phyloP scores from a whole-genome alignment of 2,329 filamentous ascomycete species.

The Penicillium sp. region DNA sequence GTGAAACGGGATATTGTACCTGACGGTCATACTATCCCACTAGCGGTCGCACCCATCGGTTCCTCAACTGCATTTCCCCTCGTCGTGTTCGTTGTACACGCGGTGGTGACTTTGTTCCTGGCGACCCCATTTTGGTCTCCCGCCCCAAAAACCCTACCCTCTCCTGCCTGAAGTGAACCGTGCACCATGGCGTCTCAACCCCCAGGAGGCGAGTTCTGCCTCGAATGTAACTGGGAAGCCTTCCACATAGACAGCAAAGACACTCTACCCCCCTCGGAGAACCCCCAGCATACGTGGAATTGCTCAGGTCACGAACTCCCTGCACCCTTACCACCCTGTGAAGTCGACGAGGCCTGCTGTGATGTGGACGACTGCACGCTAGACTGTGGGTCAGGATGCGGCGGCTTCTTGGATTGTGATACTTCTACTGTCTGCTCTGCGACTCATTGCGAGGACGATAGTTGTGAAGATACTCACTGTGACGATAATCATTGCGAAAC shows the following conservation, averaged over 20 bases:
- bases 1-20: conserved; percentile 5
- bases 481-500: conserved; percentile 2
- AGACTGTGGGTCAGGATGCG: conserved; percentile 43
- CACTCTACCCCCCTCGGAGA: conserved; percentile 23
- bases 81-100: conserved; percentile 1
- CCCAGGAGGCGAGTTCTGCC: conserved; percentile 38
- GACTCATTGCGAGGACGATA: conserved; percentile 29
- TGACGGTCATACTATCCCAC: conserved; percentile 6
- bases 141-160: background rate
- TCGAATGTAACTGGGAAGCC: conserved; percentile 45
- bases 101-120: conserved; percentile 3
- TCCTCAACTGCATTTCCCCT: conserved; percentile 6
- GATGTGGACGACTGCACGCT: conserved; percentile 38
- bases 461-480: conserved; percentile 24
- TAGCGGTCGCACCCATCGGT: conserved; percentile 6
- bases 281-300: conserved; percentile 29
- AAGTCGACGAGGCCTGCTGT: conserved; percentile 40
- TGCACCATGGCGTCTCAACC: conserved; percentile 35
- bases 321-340: conserved; percentile 25
- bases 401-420: conserved; percentile 44
- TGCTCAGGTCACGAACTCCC: conserved; percentile 33
- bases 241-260: conserved; percentile 38
- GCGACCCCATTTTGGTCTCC: conserved; percentile 1
- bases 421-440: conserved; percentile 40
- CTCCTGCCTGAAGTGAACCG: conserved; percentile 9